Conservation (phyloP, 2,329 filamentous ascomycete genomes). For the Fonsecaea monophora region DNA sequence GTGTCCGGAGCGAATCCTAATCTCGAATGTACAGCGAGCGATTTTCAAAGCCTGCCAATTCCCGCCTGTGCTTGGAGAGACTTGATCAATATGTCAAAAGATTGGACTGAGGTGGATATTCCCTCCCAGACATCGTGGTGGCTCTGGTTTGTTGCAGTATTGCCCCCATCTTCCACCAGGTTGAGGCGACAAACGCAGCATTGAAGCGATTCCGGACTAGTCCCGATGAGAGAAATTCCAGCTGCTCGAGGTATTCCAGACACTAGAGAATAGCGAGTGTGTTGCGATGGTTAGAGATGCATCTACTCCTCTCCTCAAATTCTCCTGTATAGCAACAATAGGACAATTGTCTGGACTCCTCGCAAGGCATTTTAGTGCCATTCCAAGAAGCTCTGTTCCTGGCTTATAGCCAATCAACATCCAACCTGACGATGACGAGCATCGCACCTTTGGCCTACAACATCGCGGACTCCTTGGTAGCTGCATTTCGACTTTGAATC, state of each 20-base stretch:
- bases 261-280: no score
- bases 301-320: neutral
- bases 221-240: neutral
- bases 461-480: conserved; percentile 24
- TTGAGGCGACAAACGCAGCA: no score
- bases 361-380: neutral
- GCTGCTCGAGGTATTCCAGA: no score
- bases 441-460: neutral
- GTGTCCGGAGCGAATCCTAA: neutral
- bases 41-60: no score
- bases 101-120: no score
- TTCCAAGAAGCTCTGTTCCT: neutral
- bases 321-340: neutral
- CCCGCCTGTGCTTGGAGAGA: no score
- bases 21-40: no score
- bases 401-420: neutral
- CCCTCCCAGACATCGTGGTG: no score
- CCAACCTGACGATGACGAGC: neutral
- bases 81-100: no score
- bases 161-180: no score
- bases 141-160: no score
- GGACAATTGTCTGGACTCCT: neutral
- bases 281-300: neutral
- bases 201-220: neutral
- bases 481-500: conserved; percentile 43